Evolutionary conservation across 345 rosid species (phyloP).

Genomic region (Aquilaria malaccensis): DNA sequence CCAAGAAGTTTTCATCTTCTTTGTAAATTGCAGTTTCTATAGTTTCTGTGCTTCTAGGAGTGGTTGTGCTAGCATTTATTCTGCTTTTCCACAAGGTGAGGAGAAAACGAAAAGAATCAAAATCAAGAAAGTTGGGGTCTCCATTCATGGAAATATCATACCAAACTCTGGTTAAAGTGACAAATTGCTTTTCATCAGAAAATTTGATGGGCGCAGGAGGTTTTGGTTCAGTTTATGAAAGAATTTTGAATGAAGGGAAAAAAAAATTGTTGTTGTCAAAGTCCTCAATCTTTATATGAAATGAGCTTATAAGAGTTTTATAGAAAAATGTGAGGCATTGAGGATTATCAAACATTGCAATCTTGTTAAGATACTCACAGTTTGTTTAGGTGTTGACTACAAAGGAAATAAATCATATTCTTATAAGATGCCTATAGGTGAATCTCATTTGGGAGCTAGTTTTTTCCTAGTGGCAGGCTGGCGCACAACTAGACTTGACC

Average conservation of each 20-base stretch:
- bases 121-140: not conserved
- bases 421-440: no score
- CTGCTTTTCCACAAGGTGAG: not conserved
- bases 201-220: slow-evolving; percentile 33
- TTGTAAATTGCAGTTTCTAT: not conserved
- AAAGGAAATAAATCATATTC: no score
- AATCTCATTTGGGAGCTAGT: no score
- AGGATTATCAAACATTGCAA: slow-evolving; percentile 53
- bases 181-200: not conserved
- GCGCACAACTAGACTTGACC: no score
- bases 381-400: slow-evolving; percentile 42
- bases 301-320: slow-evolving; percentile 45
- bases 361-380: slow-evolving; percentile 48
- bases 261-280: slow-evolving; percentile 33
- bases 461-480: no score
- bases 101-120: not conserved
- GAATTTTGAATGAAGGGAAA: slow-evolving; percentile 40
- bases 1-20: not conserved
- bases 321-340: slow-evolving; percentile 49
- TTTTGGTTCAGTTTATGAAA: slow-evolving; percentile 39
- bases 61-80: not conserved
- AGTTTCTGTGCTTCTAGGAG: not conserved
- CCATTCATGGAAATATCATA: not conserved
- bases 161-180: not conserved
- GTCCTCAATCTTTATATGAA: slow-evolving; percentile 38